Conservation (phyloP, 441 rosid genomes). For the Eutrema salsugineum region DNA sequence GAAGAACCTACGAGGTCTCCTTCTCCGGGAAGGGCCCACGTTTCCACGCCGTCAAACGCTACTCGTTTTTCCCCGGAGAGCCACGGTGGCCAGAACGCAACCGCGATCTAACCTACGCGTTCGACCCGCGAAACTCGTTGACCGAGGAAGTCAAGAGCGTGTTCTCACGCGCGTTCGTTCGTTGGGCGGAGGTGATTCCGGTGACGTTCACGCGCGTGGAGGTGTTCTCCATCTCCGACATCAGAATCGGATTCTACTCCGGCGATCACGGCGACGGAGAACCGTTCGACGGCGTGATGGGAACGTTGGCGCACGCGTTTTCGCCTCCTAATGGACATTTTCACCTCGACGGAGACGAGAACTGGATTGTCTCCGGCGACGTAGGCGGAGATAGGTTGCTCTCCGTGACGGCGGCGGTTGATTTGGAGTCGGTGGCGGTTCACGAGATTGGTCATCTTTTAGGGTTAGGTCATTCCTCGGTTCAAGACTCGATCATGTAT, state of each 20-base stretch:
- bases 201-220: conserved; percentile 50
- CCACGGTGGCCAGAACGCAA: conserved; percentile 59
- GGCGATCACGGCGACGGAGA: conserved; percentile 89
- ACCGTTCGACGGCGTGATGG: conserved; percentile 69
- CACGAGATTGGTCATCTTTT: conserved; percentile 89
- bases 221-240: conserved; percentile 40
- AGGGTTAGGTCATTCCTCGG: conserved; percentile 78
- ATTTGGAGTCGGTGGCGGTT: conserved; percentile 76
- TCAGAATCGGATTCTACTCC: conserved; percentile 57
- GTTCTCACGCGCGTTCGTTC: conserved; percentile 61
- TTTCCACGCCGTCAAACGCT: conserved; percentile 48
- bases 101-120: conserved; percentile 57
- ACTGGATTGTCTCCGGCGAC: conserved; percentile 60
- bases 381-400: neutral
- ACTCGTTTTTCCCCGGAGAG: conserved; percentile 60
- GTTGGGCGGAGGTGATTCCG: conserved; percentile 65
- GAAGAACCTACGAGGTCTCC: conserved; percentile 23
- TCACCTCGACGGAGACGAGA: conserved; percentile 70
- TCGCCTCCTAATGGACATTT: conserved; percentile 71
- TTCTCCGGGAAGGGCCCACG: conserved; percentile 14
- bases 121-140: conserved; percentile 40
- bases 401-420: conserved; percentile 41
- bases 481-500: conserved; percentile 74
- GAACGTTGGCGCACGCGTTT: conserved; percentile 87
- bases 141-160: conserved; percentile 46